Evolutionary conservation across 805 yeast genomes (phyloP).

Genomic region (Cyberlindnera petersonii): DNA sequence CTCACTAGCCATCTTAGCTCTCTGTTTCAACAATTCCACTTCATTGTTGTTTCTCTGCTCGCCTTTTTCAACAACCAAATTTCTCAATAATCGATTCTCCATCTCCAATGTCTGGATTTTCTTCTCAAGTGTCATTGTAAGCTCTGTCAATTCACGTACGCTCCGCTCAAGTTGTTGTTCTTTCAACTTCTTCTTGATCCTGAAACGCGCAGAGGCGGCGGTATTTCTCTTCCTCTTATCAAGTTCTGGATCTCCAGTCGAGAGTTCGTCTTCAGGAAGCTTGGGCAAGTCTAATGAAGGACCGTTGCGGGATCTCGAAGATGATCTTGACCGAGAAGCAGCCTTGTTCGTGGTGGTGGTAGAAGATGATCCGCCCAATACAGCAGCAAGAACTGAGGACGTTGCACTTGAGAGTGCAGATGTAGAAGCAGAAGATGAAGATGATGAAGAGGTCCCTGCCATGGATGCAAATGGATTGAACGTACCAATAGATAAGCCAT

Average conservation of each 20-base stretch:
- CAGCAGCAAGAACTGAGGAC: conserved; percentile 1
- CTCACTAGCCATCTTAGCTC: conserved; percentile 32
- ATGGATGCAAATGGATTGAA: not conserved
- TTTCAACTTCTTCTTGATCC: conserved; percentile 85
- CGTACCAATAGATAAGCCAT: too few species aligned
- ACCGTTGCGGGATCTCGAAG: conserved; percentile 1
- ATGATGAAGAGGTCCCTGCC: not conserved
- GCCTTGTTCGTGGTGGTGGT: too few species aligned
- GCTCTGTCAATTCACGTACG: conserved; percentile 67
- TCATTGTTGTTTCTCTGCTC: conserved; percentile 49
- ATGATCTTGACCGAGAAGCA: not conserved
- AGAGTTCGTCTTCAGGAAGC: conserved; percentile 14
- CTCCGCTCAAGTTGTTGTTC: conserved; percentile 87
- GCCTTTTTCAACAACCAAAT: conserved; percentile 78
- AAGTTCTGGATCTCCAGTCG: conserved; percentile 38
- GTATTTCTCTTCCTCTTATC: conserved; percentile 87
- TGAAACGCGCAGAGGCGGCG: conserved; percentile 90
- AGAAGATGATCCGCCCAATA: not conserved
- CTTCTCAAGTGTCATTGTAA: conserved; percentile 61
- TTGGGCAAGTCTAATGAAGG: conserved; percentile 2
- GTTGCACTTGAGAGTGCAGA: not conserved
- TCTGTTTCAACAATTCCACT: conserved; percentile 47
- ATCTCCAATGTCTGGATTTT: conserved; percentile 81
- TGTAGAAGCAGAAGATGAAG: not conserved
- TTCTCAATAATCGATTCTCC: conserved; percentile 85